Evolutionary conservation across 225 moss, liverwort and hornwort genomes (phyloP).

Genomic region (Bryoerythrophyllum caledonicum): DNA sequence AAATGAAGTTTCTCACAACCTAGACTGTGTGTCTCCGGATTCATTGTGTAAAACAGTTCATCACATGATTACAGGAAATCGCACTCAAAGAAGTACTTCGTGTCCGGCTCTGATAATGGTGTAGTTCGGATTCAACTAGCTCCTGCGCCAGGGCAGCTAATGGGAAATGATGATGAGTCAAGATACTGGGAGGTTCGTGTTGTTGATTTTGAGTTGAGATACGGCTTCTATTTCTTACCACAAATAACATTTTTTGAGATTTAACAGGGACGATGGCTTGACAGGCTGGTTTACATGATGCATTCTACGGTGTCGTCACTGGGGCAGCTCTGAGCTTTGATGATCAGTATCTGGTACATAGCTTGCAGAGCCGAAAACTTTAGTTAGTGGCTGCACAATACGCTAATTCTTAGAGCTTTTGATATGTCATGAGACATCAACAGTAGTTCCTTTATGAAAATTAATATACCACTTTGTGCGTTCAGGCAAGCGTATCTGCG

Average conservation of each 20-base stretch:
- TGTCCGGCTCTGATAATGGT: constrained; percentile 92
- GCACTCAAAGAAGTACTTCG: constrained; percentile 64
- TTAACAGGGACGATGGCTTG: constrained; percentile 16
- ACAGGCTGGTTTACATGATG: constrained; percentile 89
- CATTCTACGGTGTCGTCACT: constrained; percentile 85
- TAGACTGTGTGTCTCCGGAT: neutral
- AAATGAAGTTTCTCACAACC: neutral
- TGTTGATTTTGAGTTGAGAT: neutral
- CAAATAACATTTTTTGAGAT: neutral
- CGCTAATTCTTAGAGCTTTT: neutral
- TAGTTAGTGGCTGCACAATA: neutral
- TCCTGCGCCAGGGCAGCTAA: constrained; percentile 69
- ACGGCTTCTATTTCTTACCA: neutral
- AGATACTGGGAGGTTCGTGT: constrained; percentile 84
- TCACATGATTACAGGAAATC: constrained; percentile 53
- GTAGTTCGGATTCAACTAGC: constrained; percentile 82
- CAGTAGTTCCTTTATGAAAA: no score
- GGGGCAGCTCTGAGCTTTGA: constrained; percentile 86
- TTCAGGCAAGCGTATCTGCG: constrained; percentile 79
- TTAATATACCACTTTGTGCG: constrained; percentile 1
- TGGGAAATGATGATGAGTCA: constrained; percentile 59
- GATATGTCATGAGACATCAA: neutral
- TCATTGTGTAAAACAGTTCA: neutral
- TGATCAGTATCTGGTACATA: constrained; percentile 74
- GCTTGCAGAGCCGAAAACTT: neutral